These are phyloP conservation scores for Gnetum montanum DNA, from an alignment of 75 land plant species.

Conservation along the genomic window DNA sequence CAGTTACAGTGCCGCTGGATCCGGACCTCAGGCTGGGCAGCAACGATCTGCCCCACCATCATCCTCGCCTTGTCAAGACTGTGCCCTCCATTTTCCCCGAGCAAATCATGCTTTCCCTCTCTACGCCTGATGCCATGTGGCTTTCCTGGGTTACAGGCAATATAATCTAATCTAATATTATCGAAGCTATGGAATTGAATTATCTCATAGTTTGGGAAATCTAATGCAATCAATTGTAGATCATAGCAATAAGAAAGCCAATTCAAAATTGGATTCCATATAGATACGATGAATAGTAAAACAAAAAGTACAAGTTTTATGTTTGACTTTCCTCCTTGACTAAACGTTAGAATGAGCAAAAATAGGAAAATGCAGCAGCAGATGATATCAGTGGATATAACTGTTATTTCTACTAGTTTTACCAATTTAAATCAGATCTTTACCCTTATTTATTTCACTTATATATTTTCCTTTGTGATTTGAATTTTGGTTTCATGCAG, in stretches of 20 bases:
- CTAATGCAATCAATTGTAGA: too few species aligned
- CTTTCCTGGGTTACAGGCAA: slow-evolving; percentile 16
- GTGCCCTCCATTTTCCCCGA: slow-evolving; percentile 61
- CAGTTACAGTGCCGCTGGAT: slow-evolving; percentile 61
- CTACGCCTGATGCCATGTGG: slow-evolving; percentile 72
- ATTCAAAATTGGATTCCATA: neutral
- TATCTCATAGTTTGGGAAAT: too few species aligned
- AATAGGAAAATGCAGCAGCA: too few species aligned
- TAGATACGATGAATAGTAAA: too few species aligned
- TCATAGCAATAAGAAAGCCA: neutral
- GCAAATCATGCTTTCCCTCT: slow-evolving; percentile 70
- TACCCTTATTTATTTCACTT: too few species aligned
- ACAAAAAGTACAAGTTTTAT: too few species aligned
- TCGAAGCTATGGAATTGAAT: neutral
- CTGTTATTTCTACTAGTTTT: too few species aligned
- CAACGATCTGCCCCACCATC: slow-evolving; percentile 60
- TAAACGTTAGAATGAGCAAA: too few species aligned
- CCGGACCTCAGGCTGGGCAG: slow-evolving; percentile 50
- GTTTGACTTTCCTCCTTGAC: too few species aligned
- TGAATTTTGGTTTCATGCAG: slow-evolving; percentile 21
- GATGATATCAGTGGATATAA: too few species aligned
- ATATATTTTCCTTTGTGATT: too few species aligned
- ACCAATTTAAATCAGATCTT: too few species aligned
- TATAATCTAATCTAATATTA: slow-evolving; percentile 13
- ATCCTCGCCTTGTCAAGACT: slow-evolving; percentile 59